These are phyloP conservation scores for Neoboletus magnificus DNA, from an alignment of 768 basidiomycete genomes.

Conservation along the genomic window DNA sequence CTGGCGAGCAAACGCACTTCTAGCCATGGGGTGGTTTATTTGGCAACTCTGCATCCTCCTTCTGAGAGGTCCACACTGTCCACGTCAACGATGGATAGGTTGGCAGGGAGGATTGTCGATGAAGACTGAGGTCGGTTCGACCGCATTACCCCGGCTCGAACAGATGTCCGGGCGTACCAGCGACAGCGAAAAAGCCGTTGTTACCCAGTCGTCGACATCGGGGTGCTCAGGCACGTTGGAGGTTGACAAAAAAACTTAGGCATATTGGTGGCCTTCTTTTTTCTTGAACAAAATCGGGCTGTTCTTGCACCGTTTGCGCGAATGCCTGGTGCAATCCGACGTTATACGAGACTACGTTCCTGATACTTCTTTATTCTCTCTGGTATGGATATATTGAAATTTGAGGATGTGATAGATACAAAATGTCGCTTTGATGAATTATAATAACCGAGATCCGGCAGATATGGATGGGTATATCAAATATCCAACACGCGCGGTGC, in stretches of 20 bases:
- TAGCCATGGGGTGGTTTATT: conserved; percentile 56
- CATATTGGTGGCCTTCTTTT: neutral
- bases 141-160: too few relatives aligned
- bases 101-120: conserved; percentile 20
- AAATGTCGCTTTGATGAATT: neutral
- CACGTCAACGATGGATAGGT: conserved; percentile 49
- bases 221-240: neutral
- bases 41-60: conserved; percentile 56
- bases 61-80: conserved; percentile 57
- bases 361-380: neutral
- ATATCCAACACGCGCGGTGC: neutral
- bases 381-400: neutral
- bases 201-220: neutral
- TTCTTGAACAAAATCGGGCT: neutral
- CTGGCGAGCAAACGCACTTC: conserved; percentile 58
- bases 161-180: neutral
- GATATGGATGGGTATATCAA: neutral
- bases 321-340: neutral
- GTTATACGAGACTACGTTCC: neutral
- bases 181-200: conserved; percentile 5
- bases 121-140: neutral
- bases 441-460: neutral
- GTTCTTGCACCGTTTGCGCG: too few relatives aligned
- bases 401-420: too few relatives aligned
- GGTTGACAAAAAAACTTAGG: neutral